Evolutionary conservation across 139 green algal species (phyloP).

Genomic region (Chlamydomonas incerta): DNA sequence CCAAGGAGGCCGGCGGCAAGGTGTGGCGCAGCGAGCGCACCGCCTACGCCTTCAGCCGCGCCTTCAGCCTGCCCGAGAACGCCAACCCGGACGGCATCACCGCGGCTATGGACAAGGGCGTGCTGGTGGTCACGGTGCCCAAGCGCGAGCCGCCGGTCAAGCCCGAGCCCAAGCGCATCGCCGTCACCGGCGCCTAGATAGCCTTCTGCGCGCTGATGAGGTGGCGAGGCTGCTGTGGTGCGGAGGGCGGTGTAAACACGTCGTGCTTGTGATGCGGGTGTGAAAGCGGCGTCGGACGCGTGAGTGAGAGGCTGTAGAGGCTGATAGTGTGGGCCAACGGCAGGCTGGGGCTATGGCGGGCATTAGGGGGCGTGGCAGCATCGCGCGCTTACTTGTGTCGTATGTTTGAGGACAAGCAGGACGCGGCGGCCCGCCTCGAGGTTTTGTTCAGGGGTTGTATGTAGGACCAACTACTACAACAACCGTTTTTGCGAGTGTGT

Average conservation of each 20-base stretch:
- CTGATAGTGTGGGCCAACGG: no score
- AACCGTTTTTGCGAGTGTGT: no score
- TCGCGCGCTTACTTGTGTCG: no score
- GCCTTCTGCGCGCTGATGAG: neutral
- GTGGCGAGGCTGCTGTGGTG: neutral
- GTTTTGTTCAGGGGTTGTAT: no score
- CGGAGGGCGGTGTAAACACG: neutral
- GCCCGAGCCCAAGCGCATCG: constrained; percentile 56
- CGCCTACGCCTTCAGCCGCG: constrained; percentile 41
- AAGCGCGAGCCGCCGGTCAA: constrained; percentile 43
- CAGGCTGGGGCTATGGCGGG: no score
- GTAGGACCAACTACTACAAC: no score
- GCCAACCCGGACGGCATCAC: constrained; percentile 41
- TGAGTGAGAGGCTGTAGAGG: no score
- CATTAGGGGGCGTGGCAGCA: no score
- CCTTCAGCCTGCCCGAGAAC: constrained; percentile 59
- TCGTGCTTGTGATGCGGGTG: neutral
- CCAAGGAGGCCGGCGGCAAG: constrained; percentile 38
- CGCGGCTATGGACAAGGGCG: constrained; percentile 52
- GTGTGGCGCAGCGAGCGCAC: constrained; percentile 52
- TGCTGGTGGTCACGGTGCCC: constrained; percentile 52
- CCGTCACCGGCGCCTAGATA: neutral
- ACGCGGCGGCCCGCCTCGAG: no score
- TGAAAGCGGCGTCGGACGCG: no score
- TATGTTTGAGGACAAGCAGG: no score